A percentile compares a stretch with the other conserved stretches of the same genome.
Evolutionary conservation across 2,329 filamentous ascomycete species (phyloP).

Genomic region (Ampelomyces quisqualis): DNA sequence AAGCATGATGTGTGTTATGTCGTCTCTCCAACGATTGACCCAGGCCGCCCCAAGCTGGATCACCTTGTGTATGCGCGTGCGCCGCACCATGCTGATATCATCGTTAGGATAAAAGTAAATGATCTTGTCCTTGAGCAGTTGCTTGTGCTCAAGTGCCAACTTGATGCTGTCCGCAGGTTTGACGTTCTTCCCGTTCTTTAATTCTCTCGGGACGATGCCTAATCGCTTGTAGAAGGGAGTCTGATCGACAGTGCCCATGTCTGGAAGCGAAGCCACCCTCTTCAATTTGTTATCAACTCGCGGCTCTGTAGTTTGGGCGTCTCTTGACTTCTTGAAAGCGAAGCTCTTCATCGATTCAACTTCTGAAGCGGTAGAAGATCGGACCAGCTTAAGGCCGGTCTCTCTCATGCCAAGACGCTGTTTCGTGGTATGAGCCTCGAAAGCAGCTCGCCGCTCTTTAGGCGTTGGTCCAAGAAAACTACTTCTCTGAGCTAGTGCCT

Average conservation of each 20-base stretch:
- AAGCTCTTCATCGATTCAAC: conserved; percentile 16
- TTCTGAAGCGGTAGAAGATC: conserved; percentile 24
- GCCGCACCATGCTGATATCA: conserved; percentile 66
- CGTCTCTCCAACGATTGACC: conserved; percentile 56
- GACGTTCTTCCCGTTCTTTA: conserved; percentile 31
- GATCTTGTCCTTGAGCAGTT: conserved; percentile 37
- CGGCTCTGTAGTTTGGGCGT: background rate
- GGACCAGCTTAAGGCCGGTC: conserved; percentile 7
- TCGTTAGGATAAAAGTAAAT: conserved; percentile 76
- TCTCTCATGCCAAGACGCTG: conserved; percentile 16
- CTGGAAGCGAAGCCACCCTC: conserved; percentile 25
- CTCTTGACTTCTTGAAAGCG: conserved; percentile 10
- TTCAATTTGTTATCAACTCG: conserved; percentile 18
- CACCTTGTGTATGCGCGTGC: conserved; percentile 71
- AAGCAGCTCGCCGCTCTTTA: conserved; percentile 30
- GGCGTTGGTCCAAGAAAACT: conserved; percentile 38
- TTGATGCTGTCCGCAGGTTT: conserved; percentile 35
- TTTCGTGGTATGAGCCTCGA: conserved; percentile 22
- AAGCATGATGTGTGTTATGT: conserved; percentile 76
- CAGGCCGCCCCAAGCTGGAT: conserved; percentile 66
- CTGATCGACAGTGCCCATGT: conserved; percentile 13
- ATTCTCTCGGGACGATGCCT: conserved; percentile 34
- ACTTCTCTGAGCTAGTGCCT: conserved; percentile 23
- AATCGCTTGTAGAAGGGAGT: conserved; percentile 30
- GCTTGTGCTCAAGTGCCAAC: conserved; percentile 34